Evolutionary conservation across 768 basidiomycete species (phyloP), one percentile per base, ranked within the genome.

Genomic region (Boletus speciosus): DNA sequence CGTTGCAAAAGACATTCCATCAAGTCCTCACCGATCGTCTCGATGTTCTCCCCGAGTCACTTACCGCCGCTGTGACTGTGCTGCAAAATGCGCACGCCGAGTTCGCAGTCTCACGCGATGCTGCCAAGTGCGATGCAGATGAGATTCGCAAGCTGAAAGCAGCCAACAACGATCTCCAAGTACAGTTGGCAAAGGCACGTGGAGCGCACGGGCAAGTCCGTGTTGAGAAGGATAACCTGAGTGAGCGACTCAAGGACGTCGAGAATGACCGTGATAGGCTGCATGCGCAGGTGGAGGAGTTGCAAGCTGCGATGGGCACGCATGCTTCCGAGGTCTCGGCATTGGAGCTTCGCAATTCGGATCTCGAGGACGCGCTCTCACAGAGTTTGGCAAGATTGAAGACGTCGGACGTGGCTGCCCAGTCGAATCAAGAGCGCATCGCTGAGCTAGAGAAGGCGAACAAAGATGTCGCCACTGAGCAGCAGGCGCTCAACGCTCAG

Each of bases 171-270:
- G 90, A 92, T 7, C 76, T 83, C 46, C 88, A 90, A 62, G 73
- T 84, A 34, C 86, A 90, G 61, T 62, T 93, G 11, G 80, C 83
- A 12, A 90, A 89, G 71, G 86, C 90, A 47, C 85, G 88, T 49
- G 81, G 83, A 21, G 82, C 84, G 14, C 85, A 90, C 61, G 88
- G 89, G 1, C 85, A 88, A 64, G 79, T 87, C 6, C 83, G 88
- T 15, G 88, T 88, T 14, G 90, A 93, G 74, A 93, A 91, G 71
- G 90, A 92, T 46, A 73, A 81, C 36, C 66, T 90, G 43, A 70
- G 63, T 21, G 87, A 90, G 58, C 86, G 87, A 57, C 71, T 89
- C 31, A 71, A 67, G 23, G 73, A 74, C 23, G 74, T 75, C 0
- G 90, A 92, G 66, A 74, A 67, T 29, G 89, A 92, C 49, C 81